phyloP scores from a whole-genome alignment of 345 rosid species.

The Salix koriyanagi region DNA sequence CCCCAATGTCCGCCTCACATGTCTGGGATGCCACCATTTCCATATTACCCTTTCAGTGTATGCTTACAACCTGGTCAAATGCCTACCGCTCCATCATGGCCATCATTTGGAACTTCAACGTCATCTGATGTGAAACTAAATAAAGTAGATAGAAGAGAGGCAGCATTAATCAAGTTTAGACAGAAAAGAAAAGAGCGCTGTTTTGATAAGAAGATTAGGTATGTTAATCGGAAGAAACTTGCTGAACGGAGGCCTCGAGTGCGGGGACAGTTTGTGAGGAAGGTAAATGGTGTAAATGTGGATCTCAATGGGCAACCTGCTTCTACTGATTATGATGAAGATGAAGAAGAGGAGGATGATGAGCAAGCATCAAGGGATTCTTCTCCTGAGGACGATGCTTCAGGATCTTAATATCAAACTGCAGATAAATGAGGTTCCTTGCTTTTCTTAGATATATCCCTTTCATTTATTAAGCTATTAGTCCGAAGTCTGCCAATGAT shows the following conservation, averaged over 20 bases:
- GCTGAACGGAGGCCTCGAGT: constrained; percentile 99
- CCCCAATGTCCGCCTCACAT: constrained; percentile 55
- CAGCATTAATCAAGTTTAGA: constrained; percentile 84
- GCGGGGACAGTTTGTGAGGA: constrained; percentile 95
- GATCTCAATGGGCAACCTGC: constrained; percentile 85
- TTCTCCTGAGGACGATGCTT: constrained; percentile 53
- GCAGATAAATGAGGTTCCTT: not conserved
- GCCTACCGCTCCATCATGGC: constrained; percentile 57
- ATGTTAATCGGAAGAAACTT: constrained; percentile 80
- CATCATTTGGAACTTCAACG: constrained; percentile 50
- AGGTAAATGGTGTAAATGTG: constrained; percentile 69
- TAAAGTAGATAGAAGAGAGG: constrained; percentile 81
- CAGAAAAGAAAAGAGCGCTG: constrained; percentile 92
- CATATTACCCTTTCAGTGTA: constrained; percentile 61
- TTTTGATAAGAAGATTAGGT: constrained; percentile 93
- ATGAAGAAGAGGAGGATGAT: constrained; percentile 56
- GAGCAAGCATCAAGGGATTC: constrained; percentile 61
- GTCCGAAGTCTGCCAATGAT: not conserved
- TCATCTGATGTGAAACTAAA: constrained; percentile 49
- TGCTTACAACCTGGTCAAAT: constrained; percentile 66
- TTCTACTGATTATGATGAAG: constrained; percentile 63
- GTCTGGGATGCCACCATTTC: constrained; percentile 60
- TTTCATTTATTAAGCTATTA: constrained; percentile 3
- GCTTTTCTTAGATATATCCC: not conserved
- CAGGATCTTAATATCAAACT: constrained; percentile 30